Base-by-base conservation (phyloP, 2,329 filamentous ascomycete species). In the Knoxdaviesia capensis region DNA sequence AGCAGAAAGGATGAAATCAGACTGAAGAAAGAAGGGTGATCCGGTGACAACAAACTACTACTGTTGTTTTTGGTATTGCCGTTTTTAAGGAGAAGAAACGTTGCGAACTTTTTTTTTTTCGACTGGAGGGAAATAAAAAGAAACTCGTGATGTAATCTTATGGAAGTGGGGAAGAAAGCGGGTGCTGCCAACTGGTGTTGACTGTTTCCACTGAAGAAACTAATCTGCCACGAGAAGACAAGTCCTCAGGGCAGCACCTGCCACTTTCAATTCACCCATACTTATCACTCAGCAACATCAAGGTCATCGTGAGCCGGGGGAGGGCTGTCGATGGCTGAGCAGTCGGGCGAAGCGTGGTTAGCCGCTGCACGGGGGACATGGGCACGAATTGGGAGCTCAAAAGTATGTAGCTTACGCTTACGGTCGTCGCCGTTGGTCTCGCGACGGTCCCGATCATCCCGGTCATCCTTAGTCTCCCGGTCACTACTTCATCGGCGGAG, bases 271-370 rank as follows among this genome's bases (percentile, higher is more conserved):
- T 30, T 10, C 20, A 40, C 34, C 28, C 20, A 33, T 40, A 41
- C 44, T 46, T 41, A 46, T 54, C 66, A 78, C 64, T 96, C 90
- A 54, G 87, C 88, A 56, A 90, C 87, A 60, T 98, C 90, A 57
- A 96, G 74, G 56, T 98, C 90, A 59, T 98, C 90, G 55, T 94
- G 85, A 52, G 77, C 79, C 48, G 83, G 78, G 48, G 83, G 75
- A 50, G 84, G 80, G 53, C 82, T 84, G 51, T 92, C 85, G 53
- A 80, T 64, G 56, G 72, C 66, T 68, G 46, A 34, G 39, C 1
- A 5, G 31, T 3, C 6, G 28, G n/a, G 32, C 1, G n/a, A 3
- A 36, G 33, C 39, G 20, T 11, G 34, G 34, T 35, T 29, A 37
- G 43, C 20, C 10, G 41, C 42, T 43, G 40, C 10, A 20, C 5